Base-by-base conservation (phyloP, 257 asterid genomes). In the Lycium barbarum region DNA sequence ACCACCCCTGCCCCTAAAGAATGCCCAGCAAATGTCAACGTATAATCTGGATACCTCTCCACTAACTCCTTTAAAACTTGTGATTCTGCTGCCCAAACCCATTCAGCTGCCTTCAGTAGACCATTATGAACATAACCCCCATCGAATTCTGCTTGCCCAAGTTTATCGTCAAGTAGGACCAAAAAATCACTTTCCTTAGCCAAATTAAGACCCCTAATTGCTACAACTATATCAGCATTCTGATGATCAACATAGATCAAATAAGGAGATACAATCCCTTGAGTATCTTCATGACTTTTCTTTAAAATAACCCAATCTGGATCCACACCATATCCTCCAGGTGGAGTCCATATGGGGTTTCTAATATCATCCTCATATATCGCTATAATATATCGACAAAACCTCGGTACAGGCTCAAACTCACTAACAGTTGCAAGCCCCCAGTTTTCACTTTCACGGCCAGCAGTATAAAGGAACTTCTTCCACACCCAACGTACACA, bases 401-500 rank as follows among this genome's bases (percentile, higher is more conserved):
- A 87, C 5, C 99, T 90, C 0, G 99, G 98, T 47, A 94, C 90
- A 0, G 97, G 97, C 87, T 95, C 98, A 66, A 95, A 97, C 67
- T 97, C 99, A 65, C 88, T 86, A 72, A 95, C 92, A 10, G 95
- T 92, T 22, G 99, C 97, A 13, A 94, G 91, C 13, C 99, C 99
- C 99, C 99, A 97, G 12, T 90, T 89, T 67, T 97, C 98, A 49
- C 99, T 97, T 86, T 97, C 99, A 10, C 91, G 86, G 80, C 99
- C 99, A 7, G 99, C 97, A 10, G 99, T 92, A 89, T 93, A 97
- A 6, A 92, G 93, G 71, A 94, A 93, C 68, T 95, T 97, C 92
- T 94, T 97, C 99, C 99, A 97, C 68, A 83, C 96, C 99, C 99
- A 97, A 55, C 99, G 98, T 58, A 89, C 73, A 84, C 99, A 97